These are phyloP conservation scores for Xylaria longipes DNA, from an alignment of 495 filamentous ascomycete genomes.

Conservation along the genomic window DNA sequence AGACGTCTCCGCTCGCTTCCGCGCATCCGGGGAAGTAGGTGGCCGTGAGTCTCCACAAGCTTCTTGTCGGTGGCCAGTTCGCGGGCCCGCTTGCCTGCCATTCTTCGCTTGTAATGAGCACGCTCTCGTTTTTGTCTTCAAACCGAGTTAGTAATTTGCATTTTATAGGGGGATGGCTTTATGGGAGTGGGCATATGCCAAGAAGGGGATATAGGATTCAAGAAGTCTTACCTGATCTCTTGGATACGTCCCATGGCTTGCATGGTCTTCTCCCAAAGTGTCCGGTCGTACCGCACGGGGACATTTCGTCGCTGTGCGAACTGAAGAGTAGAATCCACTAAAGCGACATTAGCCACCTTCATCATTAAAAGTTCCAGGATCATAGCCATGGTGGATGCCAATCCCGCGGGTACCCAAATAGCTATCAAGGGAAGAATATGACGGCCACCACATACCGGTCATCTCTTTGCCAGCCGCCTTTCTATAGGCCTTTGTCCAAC, in stretches of 20 bases:
- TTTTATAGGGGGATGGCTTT: neutral
- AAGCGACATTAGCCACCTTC: constrained; percentile 56
- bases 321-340: constrained; percentile 89
- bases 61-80: constrained; percentile 80
- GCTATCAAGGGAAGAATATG: neutral
- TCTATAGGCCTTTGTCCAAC: constrained; percentile 69
- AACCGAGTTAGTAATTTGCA: constrained; percentile 4
- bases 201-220: neutral
- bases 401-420: neutral
- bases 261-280: constrained; percentile 83
- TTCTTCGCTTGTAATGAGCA: constrained; percentile 88
- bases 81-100: constrained; percentile 85
- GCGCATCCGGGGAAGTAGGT: constrained; percentile 73
- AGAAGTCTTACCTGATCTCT: constrained; percentile 70
- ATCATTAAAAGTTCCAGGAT: constrained; percentile 49
- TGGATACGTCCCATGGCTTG: constrained; percentile 88
- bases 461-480: constrained; percentile 60
- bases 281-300: constrained; percentile 92
- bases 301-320: constrained; percentile 94
- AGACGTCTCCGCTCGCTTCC: constrained; percentile 60
- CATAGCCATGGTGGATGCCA: constrained; percentile 34
- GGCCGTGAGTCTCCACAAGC: constrained; percentile 89
- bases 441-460: constrained; percentile 31
- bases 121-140: constrained; percentile 69
- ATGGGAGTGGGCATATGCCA: neutral